phyloP scores from a whole-genome alignment of 371 early-diverging fungal species.

The Apophysomyces ossiformis region DNA sequence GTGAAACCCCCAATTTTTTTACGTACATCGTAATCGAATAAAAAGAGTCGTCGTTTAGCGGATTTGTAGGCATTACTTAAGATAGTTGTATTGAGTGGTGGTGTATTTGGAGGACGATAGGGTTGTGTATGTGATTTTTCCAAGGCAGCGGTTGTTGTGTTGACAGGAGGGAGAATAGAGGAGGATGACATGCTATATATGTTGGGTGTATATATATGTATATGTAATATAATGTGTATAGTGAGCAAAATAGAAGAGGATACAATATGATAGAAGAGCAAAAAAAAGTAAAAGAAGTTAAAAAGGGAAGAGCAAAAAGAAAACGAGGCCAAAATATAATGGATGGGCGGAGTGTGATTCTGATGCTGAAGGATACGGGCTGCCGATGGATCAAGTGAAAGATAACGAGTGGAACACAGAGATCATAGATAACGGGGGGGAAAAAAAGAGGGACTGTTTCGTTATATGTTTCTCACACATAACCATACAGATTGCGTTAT shows the following conservation, averaged over 20 bases:
- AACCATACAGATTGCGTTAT: too few species aligned
- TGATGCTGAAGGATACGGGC: neutral
- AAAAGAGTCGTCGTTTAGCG: slow-evolving; percentile 65
- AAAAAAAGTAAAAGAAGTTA: neutral
- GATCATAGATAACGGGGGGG: neutral
- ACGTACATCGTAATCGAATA: slow-evolving; percentile 85
- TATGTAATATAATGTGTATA: too few species aligned
- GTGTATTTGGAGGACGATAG: slow-evolving; percentile 84
- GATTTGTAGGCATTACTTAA: slow-evolving; percentile 42
- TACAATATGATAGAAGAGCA: neutral
- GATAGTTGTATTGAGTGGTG: slow-evolving; percentile 61
- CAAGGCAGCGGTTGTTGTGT: neutral
- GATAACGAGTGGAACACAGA: slow-evolving; percentile 7
- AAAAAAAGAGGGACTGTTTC: neutral
- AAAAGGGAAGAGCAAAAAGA: slow-evolving; percentile 8
- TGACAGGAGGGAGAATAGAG: slow-evolving; percentile 10
- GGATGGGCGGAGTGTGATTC: slow-evolving; percentile 3
- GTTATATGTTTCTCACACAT: neutral
- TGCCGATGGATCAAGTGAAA: slow-evolving; percentile 6
- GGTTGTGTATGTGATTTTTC: slow-evolving; percentile 9
- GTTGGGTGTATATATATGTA: neutral
- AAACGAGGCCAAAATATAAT: slow-evolving; percentile 11
- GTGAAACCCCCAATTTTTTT: too few species aligned
- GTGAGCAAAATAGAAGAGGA: too few species aligned
- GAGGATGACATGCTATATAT: slow-evolving; percentile 1